Evolutionary conservation across 1,284 basidiomycete genomes (phyloP).

Genomic region (Cerioporus squamosus): DNA sequence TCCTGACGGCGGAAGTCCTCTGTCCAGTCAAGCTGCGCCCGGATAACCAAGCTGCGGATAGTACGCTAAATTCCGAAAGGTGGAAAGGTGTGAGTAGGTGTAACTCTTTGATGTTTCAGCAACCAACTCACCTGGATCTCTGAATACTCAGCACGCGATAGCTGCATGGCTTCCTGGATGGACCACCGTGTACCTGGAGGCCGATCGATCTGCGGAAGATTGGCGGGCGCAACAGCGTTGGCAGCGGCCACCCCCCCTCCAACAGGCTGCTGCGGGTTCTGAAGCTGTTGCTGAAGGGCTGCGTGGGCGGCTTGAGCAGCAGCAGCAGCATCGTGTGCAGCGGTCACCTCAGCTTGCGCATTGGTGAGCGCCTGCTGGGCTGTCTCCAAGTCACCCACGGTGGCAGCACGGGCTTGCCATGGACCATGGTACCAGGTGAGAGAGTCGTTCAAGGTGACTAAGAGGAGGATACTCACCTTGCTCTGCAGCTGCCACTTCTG

Average conservation of each 20-base stretch:
- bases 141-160: background rate
- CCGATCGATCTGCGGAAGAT: too few relatives aligned
- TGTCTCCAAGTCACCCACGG: background rate
- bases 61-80: background rate
- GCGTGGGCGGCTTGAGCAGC: background rate
- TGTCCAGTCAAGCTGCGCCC: conserved; percentile 1
- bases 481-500: background rate
- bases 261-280: too few relatives aligned
- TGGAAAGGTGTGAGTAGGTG: background rate
- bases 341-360: background rate
- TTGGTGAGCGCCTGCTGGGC: background rate
- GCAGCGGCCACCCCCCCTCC: too few relatives aligned
- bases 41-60: conserved; percentile 1
- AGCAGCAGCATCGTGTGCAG: background rate
- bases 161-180: background rate
- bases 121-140: background rate
- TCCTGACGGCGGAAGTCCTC: conserved; percentile 10
- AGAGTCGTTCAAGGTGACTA: too few relatives aligned
- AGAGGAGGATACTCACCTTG: background rate
- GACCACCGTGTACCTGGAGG: too few relatives aligned
- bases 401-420: background rate
- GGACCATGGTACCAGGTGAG: too few relatives aligned
- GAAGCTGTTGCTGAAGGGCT: too few relatives aligned
- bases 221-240: too few relatives aligned
- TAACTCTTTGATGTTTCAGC: background rate